Conservation (phyloP, 768 basidiomycete species). For the Trametes cingulata region DNA sequence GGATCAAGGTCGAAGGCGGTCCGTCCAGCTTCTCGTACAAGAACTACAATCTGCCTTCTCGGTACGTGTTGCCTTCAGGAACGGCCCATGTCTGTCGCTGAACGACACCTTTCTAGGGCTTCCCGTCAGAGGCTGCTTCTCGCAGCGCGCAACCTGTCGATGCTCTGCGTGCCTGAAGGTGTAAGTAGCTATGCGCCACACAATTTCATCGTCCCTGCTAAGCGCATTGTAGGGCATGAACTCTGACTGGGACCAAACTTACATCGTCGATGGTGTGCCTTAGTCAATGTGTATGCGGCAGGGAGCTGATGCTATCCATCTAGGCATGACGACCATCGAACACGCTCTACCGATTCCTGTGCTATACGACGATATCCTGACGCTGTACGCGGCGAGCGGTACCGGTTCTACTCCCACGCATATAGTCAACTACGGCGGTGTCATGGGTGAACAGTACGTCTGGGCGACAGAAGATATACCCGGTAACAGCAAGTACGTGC, state of each 20-base stretch:
- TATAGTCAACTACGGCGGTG: conserved; percentile 77
- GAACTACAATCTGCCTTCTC: conserved; percentile 71
- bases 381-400: conserved; percentile 63
- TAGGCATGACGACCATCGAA: conserved; percentile 78
- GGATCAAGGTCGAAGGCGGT: conserved; percentile 74
- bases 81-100: neutral
- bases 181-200: conserved; percentile 35
- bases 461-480: conserved; percentile 69
- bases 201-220: neutral
- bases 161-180: conserved; percentile 76
- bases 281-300: too few relatives aligned
- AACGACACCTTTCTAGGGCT: conserved; percentile 41
- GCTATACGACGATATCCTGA: conserved; percentile 67
- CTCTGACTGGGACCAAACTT: conserved; percentile 76
- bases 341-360: conserved; percentile 66
- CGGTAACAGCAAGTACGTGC: conserved; percentile 62
- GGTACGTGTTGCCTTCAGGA: conserved; percentile 38
- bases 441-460: conserved; percentile 61
- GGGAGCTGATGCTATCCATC: neutral
- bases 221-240: conserved; percentile 59
- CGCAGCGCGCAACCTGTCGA: conserved; percentile 59
- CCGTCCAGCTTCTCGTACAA: conserved; percentile 73
- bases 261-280: conserved; percentile 68
- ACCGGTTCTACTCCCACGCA: conserved; percentile 76
- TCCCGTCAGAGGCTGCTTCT: conserved; percentile 66